phyloP scores from a whole-genome alignment of 1,284 basidiomycete species.

The Sanguinoderma infundibulare region DNA sequence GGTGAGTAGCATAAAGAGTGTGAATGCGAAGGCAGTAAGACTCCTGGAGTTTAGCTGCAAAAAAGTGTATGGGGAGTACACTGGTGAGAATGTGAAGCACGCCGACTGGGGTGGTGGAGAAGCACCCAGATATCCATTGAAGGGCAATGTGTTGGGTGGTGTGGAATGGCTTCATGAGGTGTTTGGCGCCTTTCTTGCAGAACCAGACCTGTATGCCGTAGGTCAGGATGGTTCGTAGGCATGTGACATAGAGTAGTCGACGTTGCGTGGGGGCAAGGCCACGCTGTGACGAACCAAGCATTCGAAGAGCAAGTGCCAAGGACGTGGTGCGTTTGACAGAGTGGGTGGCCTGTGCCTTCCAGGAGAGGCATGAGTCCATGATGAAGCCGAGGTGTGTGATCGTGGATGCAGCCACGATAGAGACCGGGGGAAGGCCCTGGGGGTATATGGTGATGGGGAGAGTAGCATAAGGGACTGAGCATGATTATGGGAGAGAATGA shows the following conservation, averaged over 20 bases:
- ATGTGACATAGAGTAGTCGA: background rate
- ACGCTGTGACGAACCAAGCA: background rate
- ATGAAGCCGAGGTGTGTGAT: background rate
- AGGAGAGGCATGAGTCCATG: background rate
- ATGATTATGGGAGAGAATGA: too few relatives aligned
- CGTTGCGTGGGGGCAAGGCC: background rate
- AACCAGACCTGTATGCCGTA: conserved; percentile 1
- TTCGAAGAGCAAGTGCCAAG: background rate
- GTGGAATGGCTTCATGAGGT: background rate
- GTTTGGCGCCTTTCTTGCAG: background rate
- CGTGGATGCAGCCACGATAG: too few relatives aligned
- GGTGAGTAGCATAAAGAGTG: background rate
- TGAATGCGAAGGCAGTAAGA: conserved; percentile 1
- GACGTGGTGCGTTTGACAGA: background rate
- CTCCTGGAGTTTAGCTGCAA: conserved; percentile 2
- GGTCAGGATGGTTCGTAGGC: background rate
- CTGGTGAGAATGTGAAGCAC: conserved; percentile 1
- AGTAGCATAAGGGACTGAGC: too few relatives aligned
- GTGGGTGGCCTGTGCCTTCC: background rate
- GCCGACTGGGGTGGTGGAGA: conserved; percentile 7
- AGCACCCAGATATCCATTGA: conserved; percentile 13
- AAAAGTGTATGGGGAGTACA: background rate
- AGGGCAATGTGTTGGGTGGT: conserved; percentile 1
- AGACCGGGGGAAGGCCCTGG: too few relatives aligned
- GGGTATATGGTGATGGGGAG: too few relatives aligned